These are phyloP conservation scores for Thelephora terrestris DNA, from an alignment of 1,284 basidiomycete species.

Conservation along the genomic window DNA sequence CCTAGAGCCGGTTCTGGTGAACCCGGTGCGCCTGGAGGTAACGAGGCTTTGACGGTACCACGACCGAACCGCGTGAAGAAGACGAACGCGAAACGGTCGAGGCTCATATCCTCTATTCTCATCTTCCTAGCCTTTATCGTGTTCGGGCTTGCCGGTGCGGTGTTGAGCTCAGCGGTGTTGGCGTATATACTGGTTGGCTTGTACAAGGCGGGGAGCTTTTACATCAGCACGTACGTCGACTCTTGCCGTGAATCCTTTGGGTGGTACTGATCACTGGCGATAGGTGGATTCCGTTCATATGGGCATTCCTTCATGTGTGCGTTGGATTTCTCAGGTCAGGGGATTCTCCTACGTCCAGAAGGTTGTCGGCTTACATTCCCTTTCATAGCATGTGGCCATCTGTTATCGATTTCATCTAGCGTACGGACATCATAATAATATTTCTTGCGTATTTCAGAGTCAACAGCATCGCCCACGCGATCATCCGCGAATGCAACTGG, in stretches of 20 bases:
- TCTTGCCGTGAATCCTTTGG: constrained; percentile 16
- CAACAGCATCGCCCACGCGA: too few relatives aligned
- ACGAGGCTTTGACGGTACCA: background rate
- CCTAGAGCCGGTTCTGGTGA: background rate
- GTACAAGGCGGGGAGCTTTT: constrained; percentile 57
- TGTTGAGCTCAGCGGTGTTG: constrained; percentile 61
- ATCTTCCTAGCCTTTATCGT: constrained; percentile 51
- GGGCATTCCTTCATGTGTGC: constrained; percentile 61
- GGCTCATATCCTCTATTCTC: constrained; percentile 53
- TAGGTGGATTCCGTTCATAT: constrained; percentile 77
- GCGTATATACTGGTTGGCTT: constrained; percentile 64
- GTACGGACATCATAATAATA: too few relatives aligned
- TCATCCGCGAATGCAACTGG: too few relatives aligned
- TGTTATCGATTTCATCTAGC: constrained; percentile 42
- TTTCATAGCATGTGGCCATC: constrained; percentile 40
- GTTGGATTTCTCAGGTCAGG: constrained; percentile 57
- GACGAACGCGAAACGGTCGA: constrained; percentile 44
- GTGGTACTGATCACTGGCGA: constrained; percentile 3
- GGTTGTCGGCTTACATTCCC: background rate
- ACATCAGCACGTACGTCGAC: constrained; percentile 67
- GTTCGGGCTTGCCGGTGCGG: constrained; percentile 50
- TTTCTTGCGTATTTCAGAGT: too few relatives aligned
- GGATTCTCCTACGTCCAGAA: constrained; percentile 2
- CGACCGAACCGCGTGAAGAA: constrained; percentile 14
- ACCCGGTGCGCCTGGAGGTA: background rate